Evolutionary conservation across 371 early-diverging fungal species (phyloP).

Genomic region (Mucor ambiguus): DNA sequence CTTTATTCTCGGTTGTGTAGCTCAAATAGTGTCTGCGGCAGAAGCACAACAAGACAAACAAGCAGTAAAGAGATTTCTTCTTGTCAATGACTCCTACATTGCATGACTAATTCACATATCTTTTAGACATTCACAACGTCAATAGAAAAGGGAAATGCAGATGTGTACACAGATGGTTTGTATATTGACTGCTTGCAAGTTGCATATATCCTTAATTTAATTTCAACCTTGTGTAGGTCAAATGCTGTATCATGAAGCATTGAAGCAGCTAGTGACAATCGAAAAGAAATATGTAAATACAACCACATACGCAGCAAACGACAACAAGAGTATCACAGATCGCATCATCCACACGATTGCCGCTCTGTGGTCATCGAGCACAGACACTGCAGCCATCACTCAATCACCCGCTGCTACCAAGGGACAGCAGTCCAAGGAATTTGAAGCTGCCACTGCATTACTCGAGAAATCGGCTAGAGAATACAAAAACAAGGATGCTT

Average conservation of each 20-base stretch:
- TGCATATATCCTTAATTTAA: neutral
- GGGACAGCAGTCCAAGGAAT: constrained; percentile 13
- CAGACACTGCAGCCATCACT: neutral
- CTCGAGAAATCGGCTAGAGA: constrained; percentile 23
- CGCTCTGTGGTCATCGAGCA: neutral
- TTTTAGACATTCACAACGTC: constrained; percentile 14
- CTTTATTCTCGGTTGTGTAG: constrained; percentile 16
- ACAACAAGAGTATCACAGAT: constrained; percentile 10
- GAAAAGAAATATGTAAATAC: constrained; percentile 12
- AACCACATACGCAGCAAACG: neutral
- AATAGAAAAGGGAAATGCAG: constrained; percentile 10
- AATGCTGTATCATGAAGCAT: constrained; percentile 32
- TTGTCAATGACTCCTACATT: neutral
- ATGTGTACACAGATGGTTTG: constrained; percentile 15
- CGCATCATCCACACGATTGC: neutral
- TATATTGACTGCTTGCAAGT: neutral
- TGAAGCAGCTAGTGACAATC: constrained; percentile 29
- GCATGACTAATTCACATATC: neutral
- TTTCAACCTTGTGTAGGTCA: constrained; percentile 22
- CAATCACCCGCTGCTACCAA: constrained; percentile 2
- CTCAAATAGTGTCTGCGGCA: constrained; percentile 6
- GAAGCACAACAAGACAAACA: neutral
- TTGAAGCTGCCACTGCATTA: neutral
- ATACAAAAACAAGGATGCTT: constrained; percentile 49
- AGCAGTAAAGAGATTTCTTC: neutral